Conservation (phyloP, 495 filamentous ascomycete genomes). For the Penicillium pulvis region DNA sequence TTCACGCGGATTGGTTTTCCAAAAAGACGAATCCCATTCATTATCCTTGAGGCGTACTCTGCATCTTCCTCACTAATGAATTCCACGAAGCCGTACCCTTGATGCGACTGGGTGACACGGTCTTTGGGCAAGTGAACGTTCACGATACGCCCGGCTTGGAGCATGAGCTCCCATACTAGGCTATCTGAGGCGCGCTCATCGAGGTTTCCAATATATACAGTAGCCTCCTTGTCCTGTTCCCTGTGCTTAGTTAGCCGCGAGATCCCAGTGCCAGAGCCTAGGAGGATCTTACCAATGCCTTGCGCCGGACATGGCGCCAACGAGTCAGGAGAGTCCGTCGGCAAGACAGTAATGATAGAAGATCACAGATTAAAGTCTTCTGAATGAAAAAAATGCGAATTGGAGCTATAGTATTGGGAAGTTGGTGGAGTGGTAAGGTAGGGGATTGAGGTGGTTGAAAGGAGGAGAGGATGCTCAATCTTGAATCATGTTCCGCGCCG, state of each 20-base stretch:
- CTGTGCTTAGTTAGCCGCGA: constrained; percentile 44
- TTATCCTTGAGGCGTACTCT: constrained; percentile 93
- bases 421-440: not conserved
- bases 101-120: constrained; percentile 91
- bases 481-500: constrained; percentile 22
- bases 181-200: constrained; percentile 93
- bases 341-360: not conserved
- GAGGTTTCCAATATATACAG: constrained; percentile 96
- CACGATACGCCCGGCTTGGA: constrained; percentile 92
- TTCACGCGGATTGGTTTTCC: constrained; percentile 97
- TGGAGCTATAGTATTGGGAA: not conserved
- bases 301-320: constrained; percentile 64
- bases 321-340: not conserved
- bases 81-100: constrained; percentile 98
- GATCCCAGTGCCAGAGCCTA: not conserved
- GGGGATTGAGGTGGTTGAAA: not conserved
- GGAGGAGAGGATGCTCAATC: constrained; percentile 10
- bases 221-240: constrained; percentile 99
- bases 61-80: constrained; percentile 96
- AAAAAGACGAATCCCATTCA: constrained; percentile 92
- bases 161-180: constrained; percentile 95
- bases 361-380: no score
- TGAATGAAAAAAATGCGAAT: not conserved
- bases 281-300: constrained; percentile 70
- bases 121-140: constrained; percentile 98